These are phyloP conservation scores for Cystobasidium onofrii DNA, from an alignment of 768 basidiomycete genomes.

Conservation along the genomic window DNA sequence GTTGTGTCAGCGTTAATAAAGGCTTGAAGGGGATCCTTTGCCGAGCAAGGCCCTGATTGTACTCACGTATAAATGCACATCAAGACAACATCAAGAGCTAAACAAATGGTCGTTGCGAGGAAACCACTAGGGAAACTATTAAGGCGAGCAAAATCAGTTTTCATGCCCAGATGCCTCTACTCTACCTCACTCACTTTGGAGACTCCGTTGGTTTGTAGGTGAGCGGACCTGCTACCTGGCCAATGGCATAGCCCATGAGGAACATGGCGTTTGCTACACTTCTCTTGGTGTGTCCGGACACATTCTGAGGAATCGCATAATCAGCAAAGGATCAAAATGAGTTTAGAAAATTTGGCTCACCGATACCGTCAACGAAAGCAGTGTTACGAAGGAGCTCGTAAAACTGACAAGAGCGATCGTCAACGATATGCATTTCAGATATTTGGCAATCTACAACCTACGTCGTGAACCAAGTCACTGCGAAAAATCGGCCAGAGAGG, in stretches of 20 bases:
- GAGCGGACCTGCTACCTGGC: background rate
- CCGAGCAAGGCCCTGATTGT: too few relatives aligned
- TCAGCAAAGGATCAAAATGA: background rate
- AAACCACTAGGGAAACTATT: conserved; percentile 4
- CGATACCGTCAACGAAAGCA: conserved; percentile 9
- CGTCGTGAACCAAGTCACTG: conserved; percentile 11
- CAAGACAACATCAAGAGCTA: background rate
- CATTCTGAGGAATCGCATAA: background rate
- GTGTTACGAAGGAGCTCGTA: background rate
- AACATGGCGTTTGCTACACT: conserved; percentile 17
- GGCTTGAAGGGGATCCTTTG: too few relatives aligned
- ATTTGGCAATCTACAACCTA: background rate
- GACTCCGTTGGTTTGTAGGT: conserved; percentile 14
- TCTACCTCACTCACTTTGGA: background rate
- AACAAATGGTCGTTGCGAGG: background rate
- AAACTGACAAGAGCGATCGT: too few relatives aligned
- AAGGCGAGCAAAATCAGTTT: background rate
- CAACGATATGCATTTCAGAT: background rate
- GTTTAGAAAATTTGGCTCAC: background rate
- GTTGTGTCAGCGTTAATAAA: too few relatives aligned
- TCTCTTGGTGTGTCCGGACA: conserved; percentile 21
- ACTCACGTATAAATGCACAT: conserved; percentile 10
- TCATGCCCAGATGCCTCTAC: background rate
- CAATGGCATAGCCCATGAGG: conserved; percentile 13
- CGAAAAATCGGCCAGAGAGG: background rate